These are phyloP conservation scores for Pseudogymnoascus sp. DNA, from an alignment of 2,329 filamentous ascomycete species.

Conservation along the genomic window DNA sequence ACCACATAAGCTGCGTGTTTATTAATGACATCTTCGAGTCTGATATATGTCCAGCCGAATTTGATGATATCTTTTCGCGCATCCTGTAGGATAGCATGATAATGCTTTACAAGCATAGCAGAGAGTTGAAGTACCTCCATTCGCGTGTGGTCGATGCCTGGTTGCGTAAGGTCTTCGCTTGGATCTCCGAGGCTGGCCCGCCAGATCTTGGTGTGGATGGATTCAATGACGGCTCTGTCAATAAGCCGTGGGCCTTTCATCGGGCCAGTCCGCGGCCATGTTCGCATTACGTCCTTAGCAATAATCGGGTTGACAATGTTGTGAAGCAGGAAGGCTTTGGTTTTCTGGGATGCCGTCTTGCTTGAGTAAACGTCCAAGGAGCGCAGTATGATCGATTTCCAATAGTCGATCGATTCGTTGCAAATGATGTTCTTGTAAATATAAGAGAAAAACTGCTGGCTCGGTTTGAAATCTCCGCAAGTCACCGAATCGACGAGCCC, in stretches of 20 bases:
- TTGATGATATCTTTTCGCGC: constrained; percentile 97
- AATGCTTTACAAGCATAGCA: constrained; percentile 91
- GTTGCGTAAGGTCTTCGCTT: constrained; percentile 73
- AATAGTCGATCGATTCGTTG: constrained; percentile 77
- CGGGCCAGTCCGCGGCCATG: constrained; percentile 54
- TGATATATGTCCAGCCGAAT: constrained; percentile 97
- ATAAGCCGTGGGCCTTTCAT: constrained; percentile 64
- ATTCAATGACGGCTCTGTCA: constrained; percentile 79
- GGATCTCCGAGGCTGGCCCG: constrained; percentile 76
- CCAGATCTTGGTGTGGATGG: constrained; percentile 90
- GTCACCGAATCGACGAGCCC: constrained; percentile 78
- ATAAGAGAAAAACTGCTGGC: constrained; percentile 69
- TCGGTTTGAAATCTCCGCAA: constrained; percentile 70
- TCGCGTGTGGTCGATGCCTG: constrained; percentile 87
- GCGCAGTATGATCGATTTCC: constrained; percentile 71
- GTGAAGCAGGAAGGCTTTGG: constrained; percentile 87
- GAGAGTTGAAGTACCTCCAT: constrained; percentile 96
- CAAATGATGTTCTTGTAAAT: constrained; percentile 81
- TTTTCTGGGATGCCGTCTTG: constrained; percentile 72
- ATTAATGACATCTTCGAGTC: constrained; percentile 97
- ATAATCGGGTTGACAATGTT: constrained; percentile 93
- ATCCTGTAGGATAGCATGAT: constrained; percentile 79
- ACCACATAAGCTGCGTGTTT: constrained; percentile 97
- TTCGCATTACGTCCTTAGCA: constrained; percentile 88
- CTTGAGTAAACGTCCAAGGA: constrained; percentile 83